Base-by-base conservation (phyloP, 495 filamentous ascomycete species). In the Sporormia fimetaria region DNA sequence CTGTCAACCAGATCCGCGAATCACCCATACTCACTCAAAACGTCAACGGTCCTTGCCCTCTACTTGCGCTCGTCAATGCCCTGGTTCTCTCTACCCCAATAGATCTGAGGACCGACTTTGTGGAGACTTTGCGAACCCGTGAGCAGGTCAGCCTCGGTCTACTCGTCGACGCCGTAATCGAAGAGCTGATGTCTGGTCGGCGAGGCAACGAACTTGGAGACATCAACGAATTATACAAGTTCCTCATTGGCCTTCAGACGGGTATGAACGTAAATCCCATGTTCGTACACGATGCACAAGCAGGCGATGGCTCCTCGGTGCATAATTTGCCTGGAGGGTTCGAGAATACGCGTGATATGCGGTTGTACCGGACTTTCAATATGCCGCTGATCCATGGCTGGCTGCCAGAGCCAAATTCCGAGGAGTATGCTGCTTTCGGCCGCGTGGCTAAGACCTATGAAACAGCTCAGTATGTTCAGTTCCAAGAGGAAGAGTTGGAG, bases 261-360 rank as follows among this genome's bases (percentile, higher is more conserved):
- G 90, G 90, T 25, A 93, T 98, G 87, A 96, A 96, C 54, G 90
- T 95, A 31, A 96, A 98, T 53, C 90, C 90, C 25, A 78, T 81
- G 12, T 83, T 93, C 40, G 70, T 85, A 16, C 51, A 75, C 35
- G 63, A 66, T 44, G 52, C 63, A n/a, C 30, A 22, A 22, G 37
- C 3, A 10, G 40, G 44, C 10, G 44, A 53, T 18, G 50, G 50
- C 11, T 11, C 41, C 8, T 16, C 31, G 16, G 17, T 43, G 15
- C 44, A 47, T 16, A 25, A 20, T 8, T 45, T 74, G 37, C 71
- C 76, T 0, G 88, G 87, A 0, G 75, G 72, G 1, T 98, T 96
- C 57, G 78, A 88, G 42, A 62, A 76, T 33, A 94, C 88, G 5
- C 65, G 66, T 30, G 87, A 95, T 52, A 83, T 95, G 72, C 68